Evolutionary conservation across 345 rosid genomes (phyloP), one percentile per base, ranked within the genome.

Genomic region (Moringa oleifera): DNA sequence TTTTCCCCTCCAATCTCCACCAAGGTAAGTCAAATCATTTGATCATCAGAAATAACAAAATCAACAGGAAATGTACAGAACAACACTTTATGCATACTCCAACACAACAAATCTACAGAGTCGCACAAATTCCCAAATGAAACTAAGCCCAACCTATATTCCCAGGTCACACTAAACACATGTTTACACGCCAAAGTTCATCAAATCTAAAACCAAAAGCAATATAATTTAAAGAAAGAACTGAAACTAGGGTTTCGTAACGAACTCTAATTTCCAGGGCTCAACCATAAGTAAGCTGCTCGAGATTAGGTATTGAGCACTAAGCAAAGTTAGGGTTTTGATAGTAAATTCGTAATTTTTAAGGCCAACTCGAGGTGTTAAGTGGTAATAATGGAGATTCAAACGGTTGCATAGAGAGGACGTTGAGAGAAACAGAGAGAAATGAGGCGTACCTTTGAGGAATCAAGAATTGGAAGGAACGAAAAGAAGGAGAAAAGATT

Each of bases 161-260:
- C 70, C 59, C 28, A 33, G 33, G 63, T 33, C 55, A 56, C 55
- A 46, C 65, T 70, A 50, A 25, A 58, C 54, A 45, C 51, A 53
- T 64, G 13, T 28, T 33, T 36, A 67, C 45, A 45, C 54, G 57
- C 50, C 28, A 47, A 51, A 68, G 49, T n/a, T 11, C 45, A 18
- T 50, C 65, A 51, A 68, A 71, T 58, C 76, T 59, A 61, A 11
- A 52, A 68, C 51, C 58, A 64, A 50, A 33, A 51, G 7, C 24
- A 25, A 62, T 25, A 17, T 20, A 56, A 69, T 62, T 61, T 54
- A 0, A 55, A 31, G 53, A 67, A 18, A 18, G 55, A 59, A 61
- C 18, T 46, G 58, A 74, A 80, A 60, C 76, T 80, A 89, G 90
- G 85, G 82, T 77, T 83, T 33, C 74, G 62, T 57, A 65, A 28